Base-by-base conservation (phyloP, 1,284 basidiomycete genomes). In the Puccinia sorghi region DNA sequence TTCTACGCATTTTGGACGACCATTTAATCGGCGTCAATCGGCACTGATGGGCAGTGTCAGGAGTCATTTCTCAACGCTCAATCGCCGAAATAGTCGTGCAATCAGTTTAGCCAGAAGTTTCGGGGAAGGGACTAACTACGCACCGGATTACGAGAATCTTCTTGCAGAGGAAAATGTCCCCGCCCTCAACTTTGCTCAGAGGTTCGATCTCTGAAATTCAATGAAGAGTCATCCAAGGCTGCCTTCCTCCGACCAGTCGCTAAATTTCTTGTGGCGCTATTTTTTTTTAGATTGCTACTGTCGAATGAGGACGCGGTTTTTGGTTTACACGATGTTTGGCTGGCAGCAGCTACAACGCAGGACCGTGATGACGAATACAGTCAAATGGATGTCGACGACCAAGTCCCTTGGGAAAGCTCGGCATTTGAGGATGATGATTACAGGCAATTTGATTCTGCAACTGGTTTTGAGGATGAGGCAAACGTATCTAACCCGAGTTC, bases 271-370 rank as follows among this genome's bases (percentile, higher is more conserved):
- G 20, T 43, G n/a, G n/a, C n/a, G 17, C 13, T n/a, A 2, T 71
- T 20, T 8, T 41, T 50, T 52, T 48, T 12, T 32, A 67, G 76
- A 69, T 64, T 85, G 74, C 74, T 85, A 64, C 79, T 84, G 75
- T 93, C 94, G 4, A 94, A 95, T 84, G 93, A 94, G 84, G 91
- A 93, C 83, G 90, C 92, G 0, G 92, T 94, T 8, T 93, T 91
- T 70, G 91, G 90, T 81, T 91, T 96, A 81, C 91, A 92, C 5
- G 93, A 95, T 85, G 86, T 96, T 17, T 96, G 94, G 93, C 92
- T 96, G 79, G 93, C 93, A 12, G 91, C 93, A 27, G 94, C 94
- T 3, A 93, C 94, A 86, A 93, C 93, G 9, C 75, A 77, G 27
- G 75, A 77, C 4, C 63, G 75, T 80, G 92, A 90, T 11, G 93